These are phyloP conservation scores for Cyclotella cryptica DNA, from an alignment of 108 stramenopile genomes.

Conservation along the genomic window DNA sequence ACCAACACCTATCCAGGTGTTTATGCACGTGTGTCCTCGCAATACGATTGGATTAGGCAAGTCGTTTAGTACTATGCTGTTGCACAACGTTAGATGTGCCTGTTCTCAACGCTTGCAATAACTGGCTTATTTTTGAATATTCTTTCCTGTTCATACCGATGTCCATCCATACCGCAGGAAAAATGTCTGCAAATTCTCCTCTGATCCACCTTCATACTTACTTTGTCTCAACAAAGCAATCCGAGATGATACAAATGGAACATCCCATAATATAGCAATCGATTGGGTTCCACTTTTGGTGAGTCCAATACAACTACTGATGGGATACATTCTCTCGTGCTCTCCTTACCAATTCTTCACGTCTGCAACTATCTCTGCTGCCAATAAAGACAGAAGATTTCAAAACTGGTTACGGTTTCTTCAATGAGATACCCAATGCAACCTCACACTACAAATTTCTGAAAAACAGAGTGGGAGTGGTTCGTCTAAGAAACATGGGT, in stretches of 20 bases:
- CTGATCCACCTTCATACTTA: constrained; percentile 1
- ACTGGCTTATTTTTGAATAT: no score
- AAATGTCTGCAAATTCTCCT: constrained; percentile 32
- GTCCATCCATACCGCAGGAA: neutral
- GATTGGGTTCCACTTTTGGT: neutral
- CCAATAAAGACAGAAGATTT: constrained; percentile 7
- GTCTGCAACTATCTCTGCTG: neutral
- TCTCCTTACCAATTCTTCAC: no score
- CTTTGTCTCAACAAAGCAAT: neutral
- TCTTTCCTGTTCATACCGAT: neutral
- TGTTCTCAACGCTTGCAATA: no score
- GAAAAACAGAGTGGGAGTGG: constrained; percentile 8
- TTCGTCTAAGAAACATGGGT: neutral
- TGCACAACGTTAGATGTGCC: no score
- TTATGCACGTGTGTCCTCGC: constrained; percentile 30
- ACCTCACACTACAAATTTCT: neutral
- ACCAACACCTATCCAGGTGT: constrained; percentile 56
- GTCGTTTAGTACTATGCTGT: neutral
- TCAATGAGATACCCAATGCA: neutral
- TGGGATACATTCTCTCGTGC: no score
- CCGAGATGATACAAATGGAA: neutral
- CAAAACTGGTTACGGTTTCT: constrained; percentile 5
- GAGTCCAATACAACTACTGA: neutral
- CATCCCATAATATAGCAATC: neutral
- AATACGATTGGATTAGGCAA: constrained; percentile 49